Base-by-base conservation (phyloP, 169 alveolate species). In the Plasmodium ovale region DNA sequence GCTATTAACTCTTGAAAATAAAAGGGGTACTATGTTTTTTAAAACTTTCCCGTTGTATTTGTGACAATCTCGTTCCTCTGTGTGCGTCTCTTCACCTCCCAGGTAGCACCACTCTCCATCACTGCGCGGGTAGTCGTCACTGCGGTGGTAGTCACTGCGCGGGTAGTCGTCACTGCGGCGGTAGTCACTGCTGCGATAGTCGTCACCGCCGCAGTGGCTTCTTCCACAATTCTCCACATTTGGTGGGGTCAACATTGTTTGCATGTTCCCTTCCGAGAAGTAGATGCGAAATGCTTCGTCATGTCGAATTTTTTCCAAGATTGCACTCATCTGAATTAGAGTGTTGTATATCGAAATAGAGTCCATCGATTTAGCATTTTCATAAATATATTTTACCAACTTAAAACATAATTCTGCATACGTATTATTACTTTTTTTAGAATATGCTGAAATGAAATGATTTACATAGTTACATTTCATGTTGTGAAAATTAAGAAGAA, bases 321-420 rank as follows among this genome's bases (percentile, higher is more conserved):
- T 56, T 6, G 19, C 31, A 23, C 49, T 71, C 5, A 85, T 68
- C 35, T 85, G 85, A 51, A 68, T 62, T 16, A 85, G 19, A 19
- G 51, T 69, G 60, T 85, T 85, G 31, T 85, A 85, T 64, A 85
- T 60, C 37, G 91, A 68, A 56, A 85, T 68, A 25, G 91, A 85
- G n/a, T 85, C 91, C 62, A 85, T 54, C 6, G 42, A 54, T 16
- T 68, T 68, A 0, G 69, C 51, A 56, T 85, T 85, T 23, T 39
- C 74, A 49, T 44, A 62, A 21, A 85, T 58, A 72, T 68, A 68
- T 1, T 85, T 23, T 27, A 85, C 49, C 23, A 85, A 33, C 7
- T 49, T 47, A 39, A 39, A 31, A 23, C 42, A 71, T 59, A 85
- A 16, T 3, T 67, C 64, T 2, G 65, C 4, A 37, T 39, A 39